Percentiles rank a stretch among this genome's conserved stretches.
Conservation (phyloP, 2,329 filamentous ascomycete genomes). For the Fusarium floridanum region DNA sequence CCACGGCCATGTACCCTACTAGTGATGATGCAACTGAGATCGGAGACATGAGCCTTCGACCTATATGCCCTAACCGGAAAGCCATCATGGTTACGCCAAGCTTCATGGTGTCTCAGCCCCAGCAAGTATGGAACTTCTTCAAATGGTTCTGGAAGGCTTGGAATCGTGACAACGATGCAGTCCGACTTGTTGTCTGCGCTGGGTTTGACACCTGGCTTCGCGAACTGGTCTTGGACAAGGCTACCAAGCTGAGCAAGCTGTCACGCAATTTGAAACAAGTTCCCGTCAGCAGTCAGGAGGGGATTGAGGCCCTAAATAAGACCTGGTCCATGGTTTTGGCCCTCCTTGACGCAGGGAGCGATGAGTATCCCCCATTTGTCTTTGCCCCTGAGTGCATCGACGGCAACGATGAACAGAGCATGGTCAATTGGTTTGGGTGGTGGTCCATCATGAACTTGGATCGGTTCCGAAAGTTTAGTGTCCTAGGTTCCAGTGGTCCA, state of each 20-base stretch:
- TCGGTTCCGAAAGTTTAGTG: slow-evolving; percentile 65
- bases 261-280: background rate
- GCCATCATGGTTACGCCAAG: slow-evolving; percentile 58
- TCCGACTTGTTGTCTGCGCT: slow-evolving; percentile 49
- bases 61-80: slow-evolving; percentile 49
- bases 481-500: slow-evolving; percentile 62
- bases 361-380: slow-evolving; percentile 51
- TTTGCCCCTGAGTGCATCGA: slow-evolving; percentile 64
- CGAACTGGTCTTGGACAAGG: slow-evolving; percentile 44
- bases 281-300: slow-evolving; percentile 10
- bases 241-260: background rate
- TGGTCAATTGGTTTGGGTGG: slow-evolving; percentile 73
- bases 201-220: slow-evolving; percentile 48
- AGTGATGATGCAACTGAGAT: slow-evolving; percentile 9
- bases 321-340: slow-evolving; percentile 34
- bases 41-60: slow-evolving; percentile 45
- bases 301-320: slow-evolving; percentile 41
- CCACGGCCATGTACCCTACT: slow-evolving; percentile 27
- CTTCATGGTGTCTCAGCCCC: slow-evolving; percentile 56
- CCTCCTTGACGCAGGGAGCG: slow-evolving; percentile 32
- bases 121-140: slow-evolving; percentile 51
- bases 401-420: slow-evolving; percentile 70
- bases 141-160: slow-evolving; percentile 52
- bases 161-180: slow-evolving; percentile 17
- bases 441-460: slow-evolving; percentile 67